phyloP scores from a whole-genome alignment of 2,329 filamentous ascomycete species.

The Diaporthe ampelina region DNA sequence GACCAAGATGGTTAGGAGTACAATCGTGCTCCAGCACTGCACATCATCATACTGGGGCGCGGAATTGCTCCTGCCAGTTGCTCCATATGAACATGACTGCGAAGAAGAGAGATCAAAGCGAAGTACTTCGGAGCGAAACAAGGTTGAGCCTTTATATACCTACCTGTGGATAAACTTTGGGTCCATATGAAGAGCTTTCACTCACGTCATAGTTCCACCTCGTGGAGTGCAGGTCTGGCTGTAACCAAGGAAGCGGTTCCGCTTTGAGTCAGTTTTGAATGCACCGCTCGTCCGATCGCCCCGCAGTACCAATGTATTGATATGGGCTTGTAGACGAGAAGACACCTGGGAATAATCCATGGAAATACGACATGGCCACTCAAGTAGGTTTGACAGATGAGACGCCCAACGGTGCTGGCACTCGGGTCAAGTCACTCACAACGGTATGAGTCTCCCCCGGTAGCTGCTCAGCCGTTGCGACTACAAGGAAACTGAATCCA shows the following conservation, averaged over 20 bases:
- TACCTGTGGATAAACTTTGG: neutral
- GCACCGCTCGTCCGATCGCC: neutral
- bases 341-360: neutral
- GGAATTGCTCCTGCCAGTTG: neutral
- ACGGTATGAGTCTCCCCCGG: neutral
- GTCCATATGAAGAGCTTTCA: slow-evolving; percentile 15
- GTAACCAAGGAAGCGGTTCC: slow-evolving; percentile 18
- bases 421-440: neutral
- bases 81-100: neutral
- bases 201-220: slow-evolving; percentile 11
- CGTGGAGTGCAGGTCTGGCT: slow-evolving; percentile 14
- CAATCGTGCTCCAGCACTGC: no score
- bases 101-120: neutral
- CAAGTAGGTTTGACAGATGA: no score
- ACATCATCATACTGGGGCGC: no score
- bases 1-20: neutral
- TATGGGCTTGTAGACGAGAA: neutral
- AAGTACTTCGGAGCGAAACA: neutral
- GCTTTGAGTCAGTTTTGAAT: slow-evolving; percentile 12
- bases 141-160: neutral
- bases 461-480: no score
- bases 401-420: neutral
- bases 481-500: neutral
- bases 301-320: neutral
- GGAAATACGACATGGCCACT: neutral